A percentile compares a stretch with the other conserved stretches of the same genome.
Conservation (phyloP, 2,329 filamentous ascomycete genomes). For the Microsporum audouinii region DNA sequence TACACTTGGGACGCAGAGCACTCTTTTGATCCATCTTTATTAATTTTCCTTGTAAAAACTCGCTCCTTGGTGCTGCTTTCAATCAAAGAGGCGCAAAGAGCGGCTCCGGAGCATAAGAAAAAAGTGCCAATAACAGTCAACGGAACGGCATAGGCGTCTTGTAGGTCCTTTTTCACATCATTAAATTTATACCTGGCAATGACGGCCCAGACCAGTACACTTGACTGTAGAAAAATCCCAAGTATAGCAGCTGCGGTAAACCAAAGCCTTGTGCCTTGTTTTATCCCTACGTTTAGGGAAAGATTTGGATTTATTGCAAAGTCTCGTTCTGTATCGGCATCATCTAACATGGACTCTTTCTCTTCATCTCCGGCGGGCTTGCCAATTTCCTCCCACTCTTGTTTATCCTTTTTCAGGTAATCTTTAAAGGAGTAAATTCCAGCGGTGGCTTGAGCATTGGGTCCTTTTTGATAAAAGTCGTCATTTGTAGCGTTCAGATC, state of each 20-base stretch:
- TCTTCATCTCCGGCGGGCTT: not conserved
- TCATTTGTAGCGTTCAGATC: slow-evolving; percentile 33
- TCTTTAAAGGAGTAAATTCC: not conserved
- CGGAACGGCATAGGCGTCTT: slow-evolving; percentile 6
- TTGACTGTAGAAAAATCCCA: not conserved
- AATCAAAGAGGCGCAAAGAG: slow-evolving; percentile 3
- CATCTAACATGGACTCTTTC: not conserved
- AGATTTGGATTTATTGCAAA: not conserved
- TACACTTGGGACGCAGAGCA: not conserved
- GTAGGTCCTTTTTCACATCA: not conserved
- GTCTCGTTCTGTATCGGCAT: not conserved
- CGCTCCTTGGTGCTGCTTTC: slow-evolving; percentile 7
- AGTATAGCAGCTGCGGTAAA: slow-evolving; percentile 2
- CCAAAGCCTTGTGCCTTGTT: not conserved
- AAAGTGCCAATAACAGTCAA: not conserved
- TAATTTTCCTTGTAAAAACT: not conserved
- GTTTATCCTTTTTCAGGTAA: slow-evolving; percentile 3
- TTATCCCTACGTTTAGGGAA: not conserved
- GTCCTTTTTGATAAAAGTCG: slow-evolving; percentile 22
- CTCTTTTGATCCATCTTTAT: not conserved
- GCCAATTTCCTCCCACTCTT: not conserved
- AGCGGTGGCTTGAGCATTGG: not conserved
- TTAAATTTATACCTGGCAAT: not conserved
- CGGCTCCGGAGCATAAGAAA: not conserved
- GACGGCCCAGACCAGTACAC: not conserved